Evolutionary conservation across 2,329 filamentous ascomycete species (phyloP).

Genomic region (Apiospora sp.): DNA sequence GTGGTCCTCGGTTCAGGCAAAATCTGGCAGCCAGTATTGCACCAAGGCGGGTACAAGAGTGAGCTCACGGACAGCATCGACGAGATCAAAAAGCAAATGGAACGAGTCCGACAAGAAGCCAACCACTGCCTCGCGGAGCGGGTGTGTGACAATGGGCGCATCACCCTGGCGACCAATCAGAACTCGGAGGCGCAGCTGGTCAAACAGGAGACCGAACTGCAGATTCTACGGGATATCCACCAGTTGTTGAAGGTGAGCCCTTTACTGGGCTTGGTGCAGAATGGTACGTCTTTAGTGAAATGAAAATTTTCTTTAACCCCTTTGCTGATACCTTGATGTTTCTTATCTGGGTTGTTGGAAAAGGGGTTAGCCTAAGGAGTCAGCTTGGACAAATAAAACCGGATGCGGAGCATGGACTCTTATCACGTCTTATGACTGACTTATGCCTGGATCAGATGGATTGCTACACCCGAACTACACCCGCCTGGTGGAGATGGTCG

Average conservation of each 20-base stretch:
- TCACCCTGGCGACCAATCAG: neutral
- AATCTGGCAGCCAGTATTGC: neutral
- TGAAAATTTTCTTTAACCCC: too few relatives aligned
- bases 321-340: too few relatives aligned
- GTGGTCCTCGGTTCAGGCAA: neutral
- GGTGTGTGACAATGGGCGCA: neutral
- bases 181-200: neutral
- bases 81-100: neutral
- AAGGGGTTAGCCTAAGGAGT: too few relatives aligned
- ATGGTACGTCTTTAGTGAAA: neutral
- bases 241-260: neutral
- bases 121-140: conserved; percentile 1
- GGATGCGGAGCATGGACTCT: neutral
- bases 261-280: neutral
- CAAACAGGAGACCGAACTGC: neutral
- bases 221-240: neutral
- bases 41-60: conserved; percentile 8
- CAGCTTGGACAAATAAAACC: too few relatives aligned
- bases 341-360: too few relatives aligned
- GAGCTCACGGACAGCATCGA: conserved; percentile 14
- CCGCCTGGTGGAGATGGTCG: neutral
- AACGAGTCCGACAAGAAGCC: conserved; percentile 21
- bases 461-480: neutral
- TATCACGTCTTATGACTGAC: neutral
- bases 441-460: neutral